A percentile compares a stretch with the other conserved stretches of the same genome.
phyloP scores from a whole-genome alignment of 2,329 filamentous ascomycete genomes.

The Fusarium sp. region DNA sequence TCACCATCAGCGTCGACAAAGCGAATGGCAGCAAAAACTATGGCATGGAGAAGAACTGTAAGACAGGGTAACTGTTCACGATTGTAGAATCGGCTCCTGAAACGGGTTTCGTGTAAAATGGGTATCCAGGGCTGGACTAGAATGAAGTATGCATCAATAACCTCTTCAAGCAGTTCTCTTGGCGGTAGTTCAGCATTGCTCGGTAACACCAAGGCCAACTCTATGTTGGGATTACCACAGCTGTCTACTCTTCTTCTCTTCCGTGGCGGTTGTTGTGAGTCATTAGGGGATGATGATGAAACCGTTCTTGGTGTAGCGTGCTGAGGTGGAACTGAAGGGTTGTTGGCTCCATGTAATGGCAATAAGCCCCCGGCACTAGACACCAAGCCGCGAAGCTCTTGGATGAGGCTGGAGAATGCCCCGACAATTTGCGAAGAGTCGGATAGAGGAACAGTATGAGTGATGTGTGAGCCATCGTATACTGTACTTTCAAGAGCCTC shows the following conservation, averaged over 20 bases:
- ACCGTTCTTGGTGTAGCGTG: constrained; percentile 4
- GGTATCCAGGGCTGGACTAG: constrained; percentile 42
- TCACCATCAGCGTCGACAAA: constrained; percentile 15
- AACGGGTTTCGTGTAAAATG: constrained; percentile 36
- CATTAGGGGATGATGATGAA: not conserved
- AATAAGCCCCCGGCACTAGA: not conserved
- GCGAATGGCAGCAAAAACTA: constrained; percentile 38
- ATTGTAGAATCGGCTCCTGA: constrained; percentile 35
- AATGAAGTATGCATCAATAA: constrained; percentile 37
- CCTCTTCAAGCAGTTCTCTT: constrained; percentile 34
- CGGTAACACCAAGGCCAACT: constrained; percentile 25
- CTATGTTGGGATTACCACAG: constrained; percentile 40
- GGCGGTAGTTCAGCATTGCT: constrained; percentile 17
- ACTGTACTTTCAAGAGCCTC: constrained; percentile 35
- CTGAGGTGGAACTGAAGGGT: not conserved
- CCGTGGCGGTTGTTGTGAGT: constrained; percentile 15
- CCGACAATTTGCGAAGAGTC: constrained; percentile 29
- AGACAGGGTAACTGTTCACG: constrained; percentile 32
- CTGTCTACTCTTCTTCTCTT: constrained; percentile 38
- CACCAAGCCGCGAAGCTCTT: constrained; percentile 29
- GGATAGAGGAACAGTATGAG: not conserved
- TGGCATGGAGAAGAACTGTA: constrained; percentile 30
- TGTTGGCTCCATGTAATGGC: not conserved
- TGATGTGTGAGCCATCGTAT: not conserved
- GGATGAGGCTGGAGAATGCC: constrained; percentile 32